These are phyloP conservation scores for Apiotrichum mycotoxinovorans DNA, from an alignment of 1,284 basidiomycete species.

Conservation along the genomic window DNA sequence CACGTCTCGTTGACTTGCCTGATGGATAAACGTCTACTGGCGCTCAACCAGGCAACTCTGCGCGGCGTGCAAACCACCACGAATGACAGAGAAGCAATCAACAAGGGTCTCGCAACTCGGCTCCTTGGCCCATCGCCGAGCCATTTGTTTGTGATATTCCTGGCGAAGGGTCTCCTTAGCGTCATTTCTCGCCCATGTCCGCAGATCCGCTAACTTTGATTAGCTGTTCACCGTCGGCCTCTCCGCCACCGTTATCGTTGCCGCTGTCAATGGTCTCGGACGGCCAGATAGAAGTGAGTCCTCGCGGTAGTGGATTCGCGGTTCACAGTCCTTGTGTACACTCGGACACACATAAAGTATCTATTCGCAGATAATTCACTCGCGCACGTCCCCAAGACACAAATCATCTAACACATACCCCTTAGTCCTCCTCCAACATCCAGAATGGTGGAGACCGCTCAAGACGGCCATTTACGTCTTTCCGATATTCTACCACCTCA, in stretches of 20 bases:
- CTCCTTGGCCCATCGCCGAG: background rate
- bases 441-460: constrained; percentile 22
- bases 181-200: background rate
- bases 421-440: background rate
- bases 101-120: background rate
- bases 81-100: background rate
- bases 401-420: background rate
- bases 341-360: background rate
- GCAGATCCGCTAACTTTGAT: constrained; percentile 3
- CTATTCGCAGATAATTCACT: background rate
- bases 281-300: constrained; percentile 33
- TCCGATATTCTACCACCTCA: constrained; percentile 47
- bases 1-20: background rate
- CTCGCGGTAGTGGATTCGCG: background rate
- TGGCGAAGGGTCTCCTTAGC: background rate
- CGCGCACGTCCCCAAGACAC: background rate
- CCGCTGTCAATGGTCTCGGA: constrained; percentile 38
- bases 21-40: background rate
- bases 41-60: no score
- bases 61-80: no score
- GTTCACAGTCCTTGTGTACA: no score
- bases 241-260: constrained; percentile 36
- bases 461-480: constrained; percentile 42
- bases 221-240: constrained; percentile 37
- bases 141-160: background rate